Evolutionary conservation across 257 asterid genomes (phyloP).

Genomic region (Jaltomata sinuosa): DNA sequence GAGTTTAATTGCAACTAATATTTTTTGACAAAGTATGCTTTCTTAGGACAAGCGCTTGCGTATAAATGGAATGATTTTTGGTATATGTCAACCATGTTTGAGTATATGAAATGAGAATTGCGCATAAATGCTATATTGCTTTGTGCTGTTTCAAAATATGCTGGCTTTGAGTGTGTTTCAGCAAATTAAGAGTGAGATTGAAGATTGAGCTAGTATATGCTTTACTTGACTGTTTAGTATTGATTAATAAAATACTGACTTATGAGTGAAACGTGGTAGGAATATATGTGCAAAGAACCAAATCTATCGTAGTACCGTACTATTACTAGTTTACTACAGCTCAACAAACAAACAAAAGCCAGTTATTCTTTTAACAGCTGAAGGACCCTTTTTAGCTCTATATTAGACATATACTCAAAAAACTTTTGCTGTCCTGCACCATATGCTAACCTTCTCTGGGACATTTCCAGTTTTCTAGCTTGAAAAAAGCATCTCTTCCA

Average conservation of each 20-base stretch:
- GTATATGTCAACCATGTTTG: background rate
- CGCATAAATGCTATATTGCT: background rate
- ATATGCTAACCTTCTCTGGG: background rate
- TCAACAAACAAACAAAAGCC: background rate
- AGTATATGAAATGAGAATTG: background rate
- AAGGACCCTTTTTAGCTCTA: background rate
- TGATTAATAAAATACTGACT: background rate
- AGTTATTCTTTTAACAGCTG: background rate
- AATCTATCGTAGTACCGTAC: background rate
- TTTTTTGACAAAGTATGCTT: background rate
- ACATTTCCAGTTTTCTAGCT: background rate
- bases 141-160: background rate
- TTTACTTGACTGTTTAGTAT: background rate
- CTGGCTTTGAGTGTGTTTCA: background rate
- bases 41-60: background rate
- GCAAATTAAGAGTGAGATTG: background rate
- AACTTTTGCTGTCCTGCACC: background rate
- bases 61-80: background rate
- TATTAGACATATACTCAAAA: background rate
- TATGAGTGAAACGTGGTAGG: background rate
- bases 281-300: background rate
- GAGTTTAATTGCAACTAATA: background rate
- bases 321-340: background rate
- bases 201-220: background rate
- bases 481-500: background rate